These are phyloP conservation scores for Physcia stellaris DNA, from an alignment of 495 filamentous ascomycete genomes.

Conservation along the genomic window DNA sequence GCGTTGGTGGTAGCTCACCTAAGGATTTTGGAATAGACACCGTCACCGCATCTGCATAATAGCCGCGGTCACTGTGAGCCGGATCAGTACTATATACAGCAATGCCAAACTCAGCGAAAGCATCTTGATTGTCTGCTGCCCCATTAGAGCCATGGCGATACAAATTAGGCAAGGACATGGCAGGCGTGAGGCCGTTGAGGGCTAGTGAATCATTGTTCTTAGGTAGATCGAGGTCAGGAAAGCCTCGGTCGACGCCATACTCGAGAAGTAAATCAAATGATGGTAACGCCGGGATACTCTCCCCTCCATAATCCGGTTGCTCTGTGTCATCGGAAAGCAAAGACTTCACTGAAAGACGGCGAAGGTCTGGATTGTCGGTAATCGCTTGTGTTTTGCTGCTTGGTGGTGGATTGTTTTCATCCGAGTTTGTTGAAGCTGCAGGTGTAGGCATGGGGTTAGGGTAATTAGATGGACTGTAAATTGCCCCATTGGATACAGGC, in stretches of 20 bases:
- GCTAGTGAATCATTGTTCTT: constrained; percentile 49
- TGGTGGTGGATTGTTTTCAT: no score
- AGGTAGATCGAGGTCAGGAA: constrained; percentile 52
- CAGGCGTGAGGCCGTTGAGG: constrained; percentile 11
- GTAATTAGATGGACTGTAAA: background rate
- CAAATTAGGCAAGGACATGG: constrained; percentile 10
- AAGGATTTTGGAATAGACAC: constrained; percentile 54
- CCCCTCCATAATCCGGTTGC: constrained; percentile 7
- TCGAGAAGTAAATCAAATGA: constrained; percentile 12
- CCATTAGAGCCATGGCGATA: background rate
- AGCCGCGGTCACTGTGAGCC: constrained; percentile 41
- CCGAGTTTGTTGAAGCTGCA: no score
- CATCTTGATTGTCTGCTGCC: background rate
- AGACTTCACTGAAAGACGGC: constrained; percentile 29
- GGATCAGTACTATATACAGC: constrained; percentile 32
- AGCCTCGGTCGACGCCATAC: constrained; percentile 57
- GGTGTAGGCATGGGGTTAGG: no score
- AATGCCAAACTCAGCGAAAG: constrained; percentile 28
- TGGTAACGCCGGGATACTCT: constrained; percentile 4
- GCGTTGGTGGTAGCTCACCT: constrained; percentile 50
- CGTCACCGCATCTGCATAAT: constrained; percentile 55
- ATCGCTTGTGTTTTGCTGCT: no score
- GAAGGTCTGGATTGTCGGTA: constrained; percentile 18
- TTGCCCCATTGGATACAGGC: no score
- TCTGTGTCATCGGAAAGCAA: constrained; percentile 23